These are phyloP conservation scores for Fragaria vesca DNA, from an alignment of 306 rosid species.

Conservation along the genomic window DNA sequence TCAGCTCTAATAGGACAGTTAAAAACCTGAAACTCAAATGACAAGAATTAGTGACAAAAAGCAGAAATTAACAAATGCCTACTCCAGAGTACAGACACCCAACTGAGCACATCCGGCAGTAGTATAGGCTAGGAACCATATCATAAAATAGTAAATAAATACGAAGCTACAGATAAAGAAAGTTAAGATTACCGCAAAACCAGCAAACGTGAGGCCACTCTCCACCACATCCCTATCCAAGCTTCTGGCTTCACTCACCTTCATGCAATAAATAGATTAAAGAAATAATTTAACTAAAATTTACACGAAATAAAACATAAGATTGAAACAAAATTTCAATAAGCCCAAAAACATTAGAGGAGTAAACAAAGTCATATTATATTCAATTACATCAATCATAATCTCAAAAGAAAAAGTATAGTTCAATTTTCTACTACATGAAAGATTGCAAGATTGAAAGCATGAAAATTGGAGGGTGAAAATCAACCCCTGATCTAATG, in stretches of 20 bases:
- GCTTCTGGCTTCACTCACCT: constrained; percentile 99
- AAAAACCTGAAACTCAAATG: constrained; percentile 67
- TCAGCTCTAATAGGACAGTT: constrained; percentile 96
- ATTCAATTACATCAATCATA: neutral
- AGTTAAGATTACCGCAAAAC: constrained; percentile 74
- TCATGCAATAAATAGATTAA: constrained; percentile 37
- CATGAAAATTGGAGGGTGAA: neutral
- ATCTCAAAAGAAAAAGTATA: neutral
- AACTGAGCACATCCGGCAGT: neutral
- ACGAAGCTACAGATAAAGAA: neutral
- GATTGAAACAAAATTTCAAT: neutral
- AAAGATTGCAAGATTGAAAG: neutral
- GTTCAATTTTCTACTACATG: neutral
- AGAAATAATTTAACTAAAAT: constrained; percentile 22
- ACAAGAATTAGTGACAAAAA: constrained; percentile 22
- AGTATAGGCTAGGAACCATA: neutral
- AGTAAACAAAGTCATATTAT: neutral
- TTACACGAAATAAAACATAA: neutral
- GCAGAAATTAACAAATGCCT: neutral
- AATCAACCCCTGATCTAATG: neutral
- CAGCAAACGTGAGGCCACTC: constrained; percentile 81
- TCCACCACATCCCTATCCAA: constrained; percentile 96
- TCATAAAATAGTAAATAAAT: neutral
- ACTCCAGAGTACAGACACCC: neutral
- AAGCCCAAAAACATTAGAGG: neutral